Conservation (phyloP, 148 eudicot species). For the Linanthus parryae region DNA sequence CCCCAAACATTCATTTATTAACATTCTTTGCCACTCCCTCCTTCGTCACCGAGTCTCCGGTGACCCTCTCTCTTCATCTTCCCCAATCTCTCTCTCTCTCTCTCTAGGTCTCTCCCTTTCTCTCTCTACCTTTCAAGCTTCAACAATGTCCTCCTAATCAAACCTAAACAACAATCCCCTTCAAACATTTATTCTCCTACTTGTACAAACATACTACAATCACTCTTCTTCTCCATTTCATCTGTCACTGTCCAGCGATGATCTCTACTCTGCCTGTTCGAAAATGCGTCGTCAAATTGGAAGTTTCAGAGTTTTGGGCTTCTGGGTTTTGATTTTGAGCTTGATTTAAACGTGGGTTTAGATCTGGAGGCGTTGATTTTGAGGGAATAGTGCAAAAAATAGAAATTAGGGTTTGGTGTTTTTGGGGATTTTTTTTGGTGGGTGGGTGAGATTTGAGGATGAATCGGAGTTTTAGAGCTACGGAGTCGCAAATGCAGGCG, state of each 20-base stretch:
- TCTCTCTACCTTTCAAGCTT: slow-evolving; percentile 5
- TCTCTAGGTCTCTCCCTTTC: slow-evolving; percentile 18
- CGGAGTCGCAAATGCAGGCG: slow-evolving; percentile 57
- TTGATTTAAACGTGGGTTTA: slow-evolving; percentile 17
- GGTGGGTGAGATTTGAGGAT: slow-evolving; percentile 20
- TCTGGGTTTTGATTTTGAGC: too few relatives aligned
- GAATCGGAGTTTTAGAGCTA: slow-evolving; percentile 87
- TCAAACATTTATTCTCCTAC: too few relatives aligned
- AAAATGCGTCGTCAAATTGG: too few relatives aligned
- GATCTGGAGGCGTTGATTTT: slow-evolving; percentile 21
- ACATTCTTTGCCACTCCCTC: slow-evolving; percentile 31
- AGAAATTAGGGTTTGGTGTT: slow-evolving; percentile 11
- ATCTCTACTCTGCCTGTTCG: too few relatives aligned
- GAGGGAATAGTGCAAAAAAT: slow-evolving; percentile 20
- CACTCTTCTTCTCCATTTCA: too few relatives aligned
- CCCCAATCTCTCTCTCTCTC: slow-evolving; percentile 18
- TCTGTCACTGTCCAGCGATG: too few relatives aligned
- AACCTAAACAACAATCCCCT: too few relatives aligned
- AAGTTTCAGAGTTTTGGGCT: neutral
- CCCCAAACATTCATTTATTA: slow-evolving; percentile 20
- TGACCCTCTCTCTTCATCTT: slow-evolving; percentile 5
- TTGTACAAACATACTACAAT: too few relatives aligned
- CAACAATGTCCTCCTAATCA: too few relatives aligned
- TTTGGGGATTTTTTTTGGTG: slow-evolving; percentile 3
- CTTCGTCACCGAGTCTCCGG: too few relatives aligned